A percentile compares a stretch with the other conserved stretches of the same genome.
These are phyloP conservation scores for Aspergillus sp. DNA, from an alignment of 2,329 filamentous ascomycete genomes.

Conservation along the genomic window DNA sequence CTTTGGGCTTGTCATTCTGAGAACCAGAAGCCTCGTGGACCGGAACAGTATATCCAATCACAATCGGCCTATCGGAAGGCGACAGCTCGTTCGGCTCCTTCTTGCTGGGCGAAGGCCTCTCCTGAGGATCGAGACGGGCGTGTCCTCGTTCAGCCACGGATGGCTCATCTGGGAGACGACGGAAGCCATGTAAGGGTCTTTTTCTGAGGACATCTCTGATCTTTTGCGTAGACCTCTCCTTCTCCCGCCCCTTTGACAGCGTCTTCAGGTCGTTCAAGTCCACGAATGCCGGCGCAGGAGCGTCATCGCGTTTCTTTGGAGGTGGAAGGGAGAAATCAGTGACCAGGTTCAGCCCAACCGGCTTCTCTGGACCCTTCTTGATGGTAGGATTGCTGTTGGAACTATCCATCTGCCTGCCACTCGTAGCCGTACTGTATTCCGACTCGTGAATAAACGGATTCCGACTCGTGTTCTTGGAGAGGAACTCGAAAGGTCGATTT, in stretches of 20 bases:
- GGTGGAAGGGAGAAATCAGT: conserved; percentile 28
- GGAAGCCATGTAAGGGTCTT: conserved; percentile 11
- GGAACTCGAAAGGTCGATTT: conserved; percentile 22
- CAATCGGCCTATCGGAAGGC: conserved; percentile 36
- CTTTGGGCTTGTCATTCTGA: conserved; percentile 12
- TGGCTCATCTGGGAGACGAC: conserved; percentile 12
- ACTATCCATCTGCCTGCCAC: too few relatives aligned
- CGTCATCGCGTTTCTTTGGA: conserved; percentile 7
- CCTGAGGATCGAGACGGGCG: conserved; percentile 10
- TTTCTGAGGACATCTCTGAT: conserved; percentile 15
- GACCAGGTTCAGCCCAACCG: conserved; percentile 34
- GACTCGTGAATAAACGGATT: conserved; percentile 8
- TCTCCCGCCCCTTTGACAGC: conserved; percentile 24
- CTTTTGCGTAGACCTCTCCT: conserved; percentile 20
- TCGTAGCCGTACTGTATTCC: neutral
- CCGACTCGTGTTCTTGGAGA: conserved; percentile 16
- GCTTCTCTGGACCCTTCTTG: conserved; percentile 18
- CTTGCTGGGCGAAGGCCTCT: conserved; percentile 13
- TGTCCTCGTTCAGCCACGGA: conserved; percentile 3
- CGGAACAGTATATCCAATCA: conserved; percentile 38
- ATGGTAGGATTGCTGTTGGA: too few relatives aligned
- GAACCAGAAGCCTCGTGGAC: conserved; percentile 19
- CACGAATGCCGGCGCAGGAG: conserved; percentile 15
- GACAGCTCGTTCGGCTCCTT: conserved; percentile 28
- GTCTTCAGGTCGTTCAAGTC: conserved; percentile 30